Conservation (phyloP, 495 filamentous ascomycete species). For the Tuber microsphaerosporum region DNA sequence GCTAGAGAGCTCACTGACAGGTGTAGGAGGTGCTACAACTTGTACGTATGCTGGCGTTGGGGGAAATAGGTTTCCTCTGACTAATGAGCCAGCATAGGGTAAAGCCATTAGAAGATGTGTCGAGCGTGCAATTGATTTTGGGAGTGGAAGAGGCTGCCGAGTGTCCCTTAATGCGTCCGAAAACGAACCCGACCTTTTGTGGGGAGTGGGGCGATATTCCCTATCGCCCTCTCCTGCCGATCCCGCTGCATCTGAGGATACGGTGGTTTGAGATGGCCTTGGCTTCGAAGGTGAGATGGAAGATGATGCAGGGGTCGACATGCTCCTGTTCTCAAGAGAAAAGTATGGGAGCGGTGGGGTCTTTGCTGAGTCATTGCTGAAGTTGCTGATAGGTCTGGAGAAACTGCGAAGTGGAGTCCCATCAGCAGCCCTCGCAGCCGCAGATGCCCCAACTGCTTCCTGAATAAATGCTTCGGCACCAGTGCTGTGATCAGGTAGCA, state of each 20-base stretch:
- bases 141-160: conserved; percentile 44
- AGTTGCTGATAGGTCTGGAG: conserved; percentile 21
- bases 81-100: conserved; percentile 71
- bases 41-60: conserved; percentile 71
- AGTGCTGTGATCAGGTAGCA: conserved; percentile 31
- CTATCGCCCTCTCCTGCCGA: conserved; percentile 6
- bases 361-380: conserved; percentile 15
- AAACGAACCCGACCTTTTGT: conserved; percentile 70
- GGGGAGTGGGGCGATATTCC: conserved; percentile 41
- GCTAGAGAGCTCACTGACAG: conserved; percentile 40
- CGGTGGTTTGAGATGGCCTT: conserved; percentile 20
- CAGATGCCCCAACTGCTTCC: conserved; percentile 29
- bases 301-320: conserved; percentile 36
- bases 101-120: conserved; percentile 55
- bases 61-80: conserved; percentile 72
- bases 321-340: conserved; percentile 19
- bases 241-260: conserved; percentile 14
- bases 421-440: conserved; percentile 10
- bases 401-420: conserved; percentile 17
- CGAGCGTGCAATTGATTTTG: conserved; percentile 41
- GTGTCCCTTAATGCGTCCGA: conserved; percentile 81
- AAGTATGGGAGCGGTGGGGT: conserved; percentile 30
- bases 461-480: conserved; percentile 37
- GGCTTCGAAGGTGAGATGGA: conserved; percentile 25
- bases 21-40: conserved; percentile 58